Evolutionary conservation across 2,329 filamentous ascomycete genomes (phyloP), one percentile per base, ranked within the genome.

Genomic region (Colletotrichum sp.): DNA sequence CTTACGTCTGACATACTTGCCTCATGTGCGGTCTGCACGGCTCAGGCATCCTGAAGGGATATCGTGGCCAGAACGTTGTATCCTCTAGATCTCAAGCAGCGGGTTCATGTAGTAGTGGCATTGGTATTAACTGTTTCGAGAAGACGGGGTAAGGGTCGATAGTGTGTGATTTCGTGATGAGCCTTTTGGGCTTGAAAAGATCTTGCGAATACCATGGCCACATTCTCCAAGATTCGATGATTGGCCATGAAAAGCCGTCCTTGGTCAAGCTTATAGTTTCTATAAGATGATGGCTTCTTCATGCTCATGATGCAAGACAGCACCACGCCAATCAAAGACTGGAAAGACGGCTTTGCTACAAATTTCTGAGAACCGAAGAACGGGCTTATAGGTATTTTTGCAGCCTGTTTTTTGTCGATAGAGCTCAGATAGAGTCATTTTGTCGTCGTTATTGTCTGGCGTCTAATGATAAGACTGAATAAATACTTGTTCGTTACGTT

Each of bases 281-380:
- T 47, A n/a, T n/a, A 0, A 12, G n/a, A n/a, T n/a, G 18, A 6
- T 0, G 1, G 2, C 18, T n/a, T n/a, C 3, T 47, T 47, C 18
- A 1, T n/a, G 1, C n/a, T 47, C 9, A 1, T 47, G 38, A 47
- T 38, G 9, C 5, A 18, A 43, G 18, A 43, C 5, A 4, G 38
- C 38, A 43, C 18, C 38, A 6, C 38, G 3, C 0, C 38, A 43
- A 43, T 11, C 0, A 43, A 43, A 33, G 31, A 2, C 8, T 8
- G 8, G 31, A 7, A 3, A 33, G 31, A 8, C 31, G 5, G 31
- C 31, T 33, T 33, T 8, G 8, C 2, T 33, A 11, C 31, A 8
- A 33, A 33, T 11, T 11, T 43, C 38, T 43, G 38, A 43, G 38
- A n/a, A 18, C 18, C 18, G 18, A 43, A n/a, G 18, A 43, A 18